A percentile compares a stretch with the other conserved stretches of the same genome.
These are phyloP conservation scores for Microcos paniculata DNA, from an alignment of 345 rosid genomes.

Conservation along the genomic window DNA sequence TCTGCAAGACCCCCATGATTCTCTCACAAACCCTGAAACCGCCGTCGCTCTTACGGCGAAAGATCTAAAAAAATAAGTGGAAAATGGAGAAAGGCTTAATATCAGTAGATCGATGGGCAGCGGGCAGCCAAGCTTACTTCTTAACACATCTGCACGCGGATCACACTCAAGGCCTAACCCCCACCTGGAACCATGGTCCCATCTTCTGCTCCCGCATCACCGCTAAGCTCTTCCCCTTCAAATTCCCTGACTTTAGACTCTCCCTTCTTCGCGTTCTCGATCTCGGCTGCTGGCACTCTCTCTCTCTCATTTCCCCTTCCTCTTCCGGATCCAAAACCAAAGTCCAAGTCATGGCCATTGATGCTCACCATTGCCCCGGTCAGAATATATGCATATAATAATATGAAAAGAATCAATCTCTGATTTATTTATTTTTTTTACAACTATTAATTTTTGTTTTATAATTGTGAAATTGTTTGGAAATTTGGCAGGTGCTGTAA, in stretches of 20 bases:
- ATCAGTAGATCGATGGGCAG: conserved; percentile 73
- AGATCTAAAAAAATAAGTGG: background rate
- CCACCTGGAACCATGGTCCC: conserved; percentile 55
- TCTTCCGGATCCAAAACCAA: conserved; percentile 31
- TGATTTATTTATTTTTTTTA: background rate
- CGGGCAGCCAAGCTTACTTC: conserved; percentile 71
- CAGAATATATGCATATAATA: background rate
- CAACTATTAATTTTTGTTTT: background rate
- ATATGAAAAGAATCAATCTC: background rate
- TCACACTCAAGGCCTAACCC: conserved; percentile 63
- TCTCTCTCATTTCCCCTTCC: conserved; percentile 52
- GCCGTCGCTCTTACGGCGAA: background rate
- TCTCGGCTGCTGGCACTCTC: conserved; percentile 51
- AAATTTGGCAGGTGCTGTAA: conserved; percentile 51
- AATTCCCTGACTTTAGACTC: conserved; percentile 62
- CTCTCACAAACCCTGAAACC: background rate
- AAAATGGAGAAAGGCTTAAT: conserved; percentile 69
- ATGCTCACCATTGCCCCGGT: conserved; percentile 58
- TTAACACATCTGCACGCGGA: conserved; percentile 76
- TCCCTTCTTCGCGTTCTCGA: conserved; percentile 61
- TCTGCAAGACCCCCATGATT: too few species aligned
- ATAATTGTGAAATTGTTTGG: background rate
- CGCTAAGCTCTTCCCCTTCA: conserved; percentile 67
- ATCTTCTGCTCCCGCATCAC: conserved; percentile 80
- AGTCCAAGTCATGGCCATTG: conserved; percentile 56